Base-by-base conservation (phyloP, 257 asterid genomes). In the Primulina huaijiensis region DNA sequence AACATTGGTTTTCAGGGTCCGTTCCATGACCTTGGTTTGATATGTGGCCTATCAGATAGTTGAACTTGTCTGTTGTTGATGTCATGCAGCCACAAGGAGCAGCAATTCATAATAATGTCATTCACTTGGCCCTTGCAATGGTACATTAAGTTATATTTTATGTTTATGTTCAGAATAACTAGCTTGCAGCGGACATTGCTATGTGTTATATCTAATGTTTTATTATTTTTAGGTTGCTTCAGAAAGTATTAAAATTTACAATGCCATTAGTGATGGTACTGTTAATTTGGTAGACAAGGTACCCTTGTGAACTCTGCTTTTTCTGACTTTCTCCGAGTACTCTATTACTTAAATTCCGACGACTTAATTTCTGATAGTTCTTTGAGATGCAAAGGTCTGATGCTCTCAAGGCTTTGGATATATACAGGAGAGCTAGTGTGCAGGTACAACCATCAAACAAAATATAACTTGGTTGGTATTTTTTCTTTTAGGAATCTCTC, bases 221-320 rank as follows among this genome's bases (percentile, higher is more conserved):
- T 61, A 12, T 40, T 79, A 31, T 62, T 14, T 73, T 10, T 75
- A 94, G 99, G 97, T 89, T 82, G 98, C 99, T 83, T 67, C 88
- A 1, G 98, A 94, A 81, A 94, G 99, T 87, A 83, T 88, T 69
- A 94, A 91, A 75, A 85, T 94, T 72, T 94, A 88, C 74, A 89
- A 79, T 60, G 97, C 98, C 5, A 88, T 91, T 52, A 86, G 93
- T 76, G 99, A 89, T 71, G 99, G 95, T 43, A 74, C 90, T 3
- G 92, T 88, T 65, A 94, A 94, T 82, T 78, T 94, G 86, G 97
- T 94, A 65, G 99, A 94, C 88, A 94, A 94, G 99, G 98, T 94
- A 81, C 61, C 73, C 73, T 19, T 27, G 52, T 46, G 52, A 64
- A 78, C 57, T 79, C 52, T 53, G 52, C 16, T 74, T 35, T 10